Base-by-base conservation (phyloP, 441 rosid species). In the Metrosideros polymorpha region DNA sequence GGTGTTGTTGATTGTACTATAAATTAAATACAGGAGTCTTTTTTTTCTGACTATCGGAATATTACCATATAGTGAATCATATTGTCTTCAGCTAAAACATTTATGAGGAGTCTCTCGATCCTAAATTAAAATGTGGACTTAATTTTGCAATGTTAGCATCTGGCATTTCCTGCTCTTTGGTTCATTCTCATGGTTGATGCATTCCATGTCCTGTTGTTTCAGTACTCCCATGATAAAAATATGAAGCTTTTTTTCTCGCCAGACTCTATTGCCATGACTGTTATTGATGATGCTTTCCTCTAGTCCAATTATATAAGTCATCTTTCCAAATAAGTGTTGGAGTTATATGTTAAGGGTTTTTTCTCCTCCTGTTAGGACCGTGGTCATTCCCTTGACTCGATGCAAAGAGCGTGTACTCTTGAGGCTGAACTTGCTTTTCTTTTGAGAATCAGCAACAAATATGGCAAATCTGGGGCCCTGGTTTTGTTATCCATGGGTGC, bases 401-500 rank as follows among this genome's bases (percentile, higher is more conserved):
- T 93, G 92, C 99, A 96, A 91, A 95, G 95, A 85, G 96, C 97
- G 85, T 95, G 94, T 91, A 94, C 98, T 75, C 92, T 96, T 86
- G 98, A 96, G 91, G 98, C 99, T 91, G 96, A 96, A 90, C 89
- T 98, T 55, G 96, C 98, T 66, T 90, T 98, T 83, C 91, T 98
- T 76, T 89, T 96, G 89, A 94, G 99, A 91, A 95, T 98, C 88
- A 94, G 98, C 89, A 94, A 95, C 91, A 98, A 95, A 87, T 98
- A 96, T 89, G 98, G 98, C 76, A 98, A 96, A 91, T 92, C 99
- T 55, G 99, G 99, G 86, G 96, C 97, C 54, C 98, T 94, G 89
- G 96, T 98, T 87, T 91, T 98, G 76, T 95, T 95, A 91, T 95
- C 98, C 84, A 98, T 98, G 99, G 96, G 98, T 88, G 93, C 96